Evolutionary conservation across 2,329 filamentous ascomycete genomes (phyloP), one percentile per base, ranked within the genome.

Genomic region (Mycocentrospora acerina): DNA sequence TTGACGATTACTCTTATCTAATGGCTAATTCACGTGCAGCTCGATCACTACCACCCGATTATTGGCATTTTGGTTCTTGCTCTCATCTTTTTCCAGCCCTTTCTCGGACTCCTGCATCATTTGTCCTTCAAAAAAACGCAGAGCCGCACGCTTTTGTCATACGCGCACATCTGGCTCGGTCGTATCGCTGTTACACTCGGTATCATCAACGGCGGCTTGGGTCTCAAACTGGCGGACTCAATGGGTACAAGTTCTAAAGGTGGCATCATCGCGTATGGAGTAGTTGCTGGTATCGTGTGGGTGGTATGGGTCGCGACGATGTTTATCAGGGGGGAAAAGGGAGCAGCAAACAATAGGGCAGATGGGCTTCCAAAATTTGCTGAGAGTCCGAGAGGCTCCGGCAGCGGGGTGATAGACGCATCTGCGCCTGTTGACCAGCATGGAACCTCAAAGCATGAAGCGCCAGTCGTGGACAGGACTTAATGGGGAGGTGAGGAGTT

Each of bases 181-280:
- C 69, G 78, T 4, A 48, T 67, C 18, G 65, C 73, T 15, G 71
- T 81, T 10, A 64, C 71, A 0, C 60, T 80, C 1, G 78, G 75
- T 3, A 75, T 80, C 39, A 67, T 81, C 55, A 81, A 80, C 51
- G 78, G 75, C n/a, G 78, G 77, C 1, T 58, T 81, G 1, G 78
- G 78, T 0, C 69, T 80, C 25, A 60, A 65, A 40, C 61, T 78
- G 13, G 72, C 74, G 3, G 64, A 70, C 15, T 62, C 68, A 24
- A 69, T 64, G 30, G 55, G 47, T 4, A 50, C 60, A 15, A 63
- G 63, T n/a, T 57, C 55, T 0, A 49, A 26, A 14, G 33, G 44
- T 6, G 60, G 60, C 1, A 59, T 58, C 33, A 75, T 79, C 44
- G 75, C 68, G 0, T 80, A 79, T 46, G 64, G 67, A 3, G 71